Percentiles rank a stretch among this genome's conserved stretches.
phyloP scores from a whole-genome alignment of 2,329 filamentous ascomycete genomes.

The Coniochaeta hoffmannii region DNA sequence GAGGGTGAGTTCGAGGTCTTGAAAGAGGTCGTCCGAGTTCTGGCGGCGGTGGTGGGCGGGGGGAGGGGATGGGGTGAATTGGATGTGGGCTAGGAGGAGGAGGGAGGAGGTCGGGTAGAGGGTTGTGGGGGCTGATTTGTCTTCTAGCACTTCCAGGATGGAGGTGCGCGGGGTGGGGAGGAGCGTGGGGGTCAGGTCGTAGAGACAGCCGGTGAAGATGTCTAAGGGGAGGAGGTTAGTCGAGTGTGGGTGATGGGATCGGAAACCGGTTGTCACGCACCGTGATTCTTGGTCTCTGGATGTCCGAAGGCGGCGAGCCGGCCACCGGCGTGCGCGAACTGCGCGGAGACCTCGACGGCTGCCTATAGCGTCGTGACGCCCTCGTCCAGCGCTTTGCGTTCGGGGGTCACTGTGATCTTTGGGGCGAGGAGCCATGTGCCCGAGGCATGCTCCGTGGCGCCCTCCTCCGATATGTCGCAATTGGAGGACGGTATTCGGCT shows the following conservation, averaged over 20 bases:
- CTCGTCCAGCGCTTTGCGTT: conserved; percentile 26
- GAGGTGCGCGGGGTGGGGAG: conserved; percentile 30
- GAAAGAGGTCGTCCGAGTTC: conserved; percentile 48
- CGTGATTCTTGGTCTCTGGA: conserved; percentile 2
- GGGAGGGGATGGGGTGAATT: conserved; percentile 19
- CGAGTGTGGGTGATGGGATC: neutral
- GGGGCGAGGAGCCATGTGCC: conserved; percentile 29
- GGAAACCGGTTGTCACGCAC: conserved; percentile 6
- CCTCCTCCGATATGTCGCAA: conserved; percentile 5
- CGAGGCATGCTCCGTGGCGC: conserved; percentile 2
- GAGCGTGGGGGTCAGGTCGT: conserved; percentile 39
- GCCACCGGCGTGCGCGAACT: conserved; percentile 20
- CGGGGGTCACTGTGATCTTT: conserved; percentile 34
- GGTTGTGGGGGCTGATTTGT: conserved; percentile 16
- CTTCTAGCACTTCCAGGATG: conserved; percentile 38
- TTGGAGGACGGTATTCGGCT: conserved; percentile 1
- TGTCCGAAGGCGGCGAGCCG: neutral
- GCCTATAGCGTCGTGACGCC: conserved; percentile 34
- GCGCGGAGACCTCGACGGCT: conserved; percentile 39
- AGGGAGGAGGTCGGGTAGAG: conserved; percentile 11
- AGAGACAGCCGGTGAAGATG: conserved; percentile 36
- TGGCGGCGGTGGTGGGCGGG: conserved; percentile 22
- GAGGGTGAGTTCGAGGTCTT: conserved; percentile 50
- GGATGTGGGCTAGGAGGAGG: conserved; percentile 41
- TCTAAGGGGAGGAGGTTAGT: conserved; percentile 16